Base-by-base conservation (phyloP, 2,329 filamentous ascomycete species). In the Fusarium verrucosum region DNA sequence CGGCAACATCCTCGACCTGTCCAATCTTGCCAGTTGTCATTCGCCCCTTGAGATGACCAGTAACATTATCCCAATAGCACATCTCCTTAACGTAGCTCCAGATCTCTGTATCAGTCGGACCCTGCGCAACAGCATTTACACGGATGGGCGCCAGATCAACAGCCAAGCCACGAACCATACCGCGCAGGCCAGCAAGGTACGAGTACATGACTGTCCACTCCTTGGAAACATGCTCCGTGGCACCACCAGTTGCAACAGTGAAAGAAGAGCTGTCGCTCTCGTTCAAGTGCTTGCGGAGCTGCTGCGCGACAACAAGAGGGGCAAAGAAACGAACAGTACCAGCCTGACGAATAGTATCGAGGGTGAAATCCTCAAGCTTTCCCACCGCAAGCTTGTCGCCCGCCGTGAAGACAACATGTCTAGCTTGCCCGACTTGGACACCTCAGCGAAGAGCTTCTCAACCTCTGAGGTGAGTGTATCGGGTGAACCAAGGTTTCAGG, bases 381-480 rank as follows among this genome's bases (percentile, higher is more conserved):
- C 51, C 62, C 1, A 68, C 47, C 1, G 58, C 49, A 10, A 61
- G 54, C 17, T 50, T 54, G 4, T 69, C 67, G 0, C 66, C 67
- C 1, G 67, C 67, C 0, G 67, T 70, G 9, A 60, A 70, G 11
- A 68, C 61, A 9, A 69, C 58, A 7, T 69, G 67, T 69, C 67
- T 4, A 69, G 51, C 25, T 49, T 65, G 2, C 51, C 65, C 8
- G 44, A 55, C 41, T 60, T 59, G 47, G 65, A 35, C 0, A 68
- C 50, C 22, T 60, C 58, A 1, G 55, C 22, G 14, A 69, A 65
- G 10, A 63, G 53, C 1, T 59, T 57, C 53, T 69, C 58, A 2
- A 70, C 51, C 14, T 70, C 57, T 0, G 43, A 33, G 13, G 51
- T 66, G 14, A 67, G 61, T 1, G 60, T 62, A 2, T 65, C 47